A percentile compares a stretch with the other conserved stretches of the same genome.
Evolutionary conservation across 2,329 filamentous ascomycete genomes (phyloP).

Genomic region (Penicillium sp.): DNA sequence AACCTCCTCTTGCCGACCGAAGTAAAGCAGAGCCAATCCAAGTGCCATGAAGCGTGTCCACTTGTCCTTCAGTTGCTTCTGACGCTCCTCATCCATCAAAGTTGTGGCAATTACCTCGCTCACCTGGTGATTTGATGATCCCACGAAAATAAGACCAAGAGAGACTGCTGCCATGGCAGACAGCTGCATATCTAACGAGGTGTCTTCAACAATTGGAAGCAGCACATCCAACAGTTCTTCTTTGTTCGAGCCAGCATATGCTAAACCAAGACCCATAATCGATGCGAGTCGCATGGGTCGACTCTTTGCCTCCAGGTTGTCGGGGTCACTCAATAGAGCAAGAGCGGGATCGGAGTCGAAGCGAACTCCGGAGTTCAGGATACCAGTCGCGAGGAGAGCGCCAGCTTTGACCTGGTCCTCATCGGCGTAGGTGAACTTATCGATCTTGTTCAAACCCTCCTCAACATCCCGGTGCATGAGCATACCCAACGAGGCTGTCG

Average conservation of each 20-base stretch:
- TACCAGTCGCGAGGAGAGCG: conserved; percentile 88
- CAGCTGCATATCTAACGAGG: conserved; percentile 85
- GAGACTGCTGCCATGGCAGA: conserved; percentile 94
- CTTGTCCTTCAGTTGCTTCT: conserved; percentile 90
- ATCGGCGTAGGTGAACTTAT: conserved; percentile 84
- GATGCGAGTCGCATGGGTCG: conserved; percentile 76
- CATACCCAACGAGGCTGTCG: conserved; percentile 88
- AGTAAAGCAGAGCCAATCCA: conserved; percentile 89
- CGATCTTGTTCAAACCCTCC: conserved; percentile 86
- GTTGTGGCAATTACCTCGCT: conserved; percentile 91
- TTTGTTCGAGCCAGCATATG: conserved; percentile 93
- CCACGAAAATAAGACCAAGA: conserved; percentile 87
- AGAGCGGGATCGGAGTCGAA: conserved; percentile 88
- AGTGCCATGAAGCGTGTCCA: conserved; percentile 97
- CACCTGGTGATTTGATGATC: conserved; percentile 86
- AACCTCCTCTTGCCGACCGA: conserved; percentile 97
- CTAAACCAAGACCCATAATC: conserved; percentile 93
- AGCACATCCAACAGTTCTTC: conserved; percentile 83
- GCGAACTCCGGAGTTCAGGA: conserved; percentile 90
- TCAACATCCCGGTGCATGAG: conserved; percentile 93
- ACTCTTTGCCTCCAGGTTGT: conserved; percentile 77
- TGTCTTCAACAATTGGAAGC: conserved; percentile 83
- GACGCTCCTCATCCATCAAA: conserved; percentile 88
- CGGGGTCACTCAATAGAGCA: conserved; percentile 77
- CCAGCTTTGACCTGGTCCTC: conserved; percentile 89